Conservation (phyloP, 257 asterid species). For the Coffea canephora region DNA sequence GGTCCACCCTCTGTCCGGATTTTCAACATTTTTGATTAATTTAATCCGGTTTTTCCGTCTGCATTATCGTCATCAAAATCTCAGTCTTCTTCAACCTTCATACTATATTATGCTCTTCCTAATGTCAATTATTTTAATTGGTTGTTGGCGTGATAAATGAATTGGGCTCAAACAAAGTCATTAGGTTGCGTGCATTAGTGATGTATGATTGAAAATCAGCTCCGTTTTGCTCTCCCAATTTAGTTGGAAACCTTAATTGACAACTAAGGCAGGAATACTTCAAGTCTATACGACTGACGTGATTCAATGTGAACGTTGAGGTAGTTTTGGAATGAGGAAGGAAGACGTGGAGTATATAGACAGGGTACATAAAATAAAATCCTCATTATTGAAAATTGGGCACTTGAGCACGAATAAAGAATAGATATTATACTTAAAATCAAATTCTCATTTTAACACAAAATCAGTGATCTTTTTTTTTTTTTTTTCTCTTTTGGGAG, state of each 20-base stretch:
- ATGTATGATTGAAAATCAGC: not conserved
- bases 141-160: too few species aligned
- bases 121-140: not conserved
- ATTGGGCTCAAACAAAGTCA: not conserved
- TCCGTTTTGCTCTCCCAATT: not conserved
- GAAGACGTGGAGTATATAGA: not conserved
- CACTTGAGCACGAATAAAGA: too few species aligned
- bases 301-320: not conserved
- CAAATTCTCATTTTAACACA: too few species aligned
- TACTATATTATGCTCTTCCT: not conserved
- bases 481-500: too few species aligned
- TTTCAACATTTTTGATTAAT: not conserved
- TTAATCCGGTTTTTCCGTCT: not conserved
- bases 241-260: not conserved
- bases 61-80: slow-evolving; percentile 15
- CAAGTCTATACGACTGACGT: not conserved
- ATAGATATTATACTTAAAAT: too few species aligned
- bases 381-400: too few species aligned
- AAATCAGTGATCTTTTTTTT: too few species aligned
- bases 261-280: not conserved
- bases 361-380: not conserved
- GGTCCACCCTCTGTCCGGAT: slow-evolving; percentile 7
- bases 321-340: not conserved
- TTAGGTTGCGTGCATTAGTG: not conserved
- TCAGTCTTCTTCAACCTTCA: slow-evolving; percentile 12